phyloP scores from a whole-genome alignment of 495 filamentous ascomycete species.

The Tuber microsphaerosporum region DNA sequence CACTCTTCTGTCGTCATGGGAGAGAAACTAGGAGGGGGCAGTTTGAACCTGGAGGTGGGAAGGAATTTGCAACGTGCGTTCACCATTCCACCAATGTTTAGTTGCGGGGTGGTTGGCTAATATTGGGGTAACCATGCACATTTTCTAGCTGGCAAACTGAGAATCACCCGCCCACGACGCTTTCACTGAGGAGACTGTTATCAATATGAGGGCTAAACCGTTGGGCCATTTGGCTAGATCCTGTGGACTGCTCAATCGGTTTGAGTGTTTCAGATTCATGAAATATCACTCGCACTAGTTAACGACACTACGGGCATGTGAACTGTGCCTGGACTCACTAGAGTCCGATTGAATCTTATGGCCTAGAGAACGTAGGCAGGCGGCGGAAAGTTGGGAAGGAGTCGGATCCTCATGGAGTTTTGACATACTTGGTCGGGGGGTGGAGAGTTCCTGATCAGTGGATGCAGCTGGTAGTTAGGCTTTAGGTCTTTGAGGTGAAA shows the following conservation, averaged over 20 bases:
- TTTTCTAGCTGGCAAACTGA: slow-evolving; percentile 22
- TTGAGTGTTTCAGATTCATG: slow-evolving; percentile 2
- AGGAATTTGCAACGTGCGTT: no score
- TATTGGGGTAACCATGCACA: no score
- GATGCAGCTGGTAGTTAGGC: background rate
- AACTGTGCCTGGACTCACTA: slow-evolving; percentile 46
- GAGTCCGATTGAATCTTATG: slow-evolving; percentile 45
- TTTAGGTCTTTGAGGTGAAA: background rate
- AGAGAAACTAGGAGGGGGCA: no score
- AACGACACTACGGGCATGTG: slow-evolving; percentile 33
- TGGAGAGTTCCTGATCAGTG: no score
- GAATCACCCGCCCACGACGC: background rate
- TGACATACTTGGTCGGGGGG: no score
- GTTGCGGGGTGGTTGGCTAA: no score
- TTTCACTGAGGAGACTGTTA: background rate
- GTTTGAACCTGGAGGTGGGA: no score
- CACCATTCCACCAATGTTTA: no score
- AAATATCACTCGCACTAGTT: background rate
- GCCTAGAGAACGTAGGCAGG: slow-evolving; percentile 38
- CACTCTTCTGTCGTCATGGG: no score
- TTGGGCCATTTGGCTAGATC: background rate
- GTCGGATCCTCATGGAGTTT: no score
- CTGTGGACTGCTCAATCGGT: slow-evolving; percentile 3
- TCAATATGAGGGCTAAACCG: background rate
- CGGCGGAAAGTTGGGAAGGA: no score